Evolutionary conservation across 2,329 filamentous ascomycete genomes (phyloP), one percentile per base, ranked within the genome.

Genomic region (Ophiostoma quercus): DNA sequence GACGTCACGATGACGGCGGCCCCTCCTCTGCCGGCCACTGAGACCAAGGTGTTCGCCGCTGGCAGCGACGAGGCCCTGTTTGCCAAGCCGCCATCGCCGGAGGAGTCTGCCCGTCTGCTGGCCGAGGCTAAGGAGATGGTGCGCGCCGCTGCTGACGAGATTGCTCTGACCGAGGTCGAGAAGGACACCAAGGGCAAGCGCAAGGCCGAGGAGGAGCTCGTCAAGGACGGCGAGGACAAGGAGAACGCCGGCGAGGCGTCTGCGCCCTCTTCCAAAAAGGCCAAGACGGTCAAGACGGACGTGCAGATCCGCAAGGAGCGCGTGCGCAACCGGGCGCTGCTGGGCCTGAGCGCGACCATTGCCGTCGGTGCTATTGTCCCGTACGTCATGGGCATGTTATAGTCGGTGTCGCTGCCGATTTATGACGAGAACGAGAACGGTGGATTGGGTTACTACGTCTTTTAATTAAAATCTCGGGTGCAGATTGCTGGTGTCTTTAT

Each of bases 71-170:
- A 95, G 73, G 84, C 95, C 76, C 74, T 86, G 3, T 84, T 87
- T 11, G 86, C 85, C 68, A 87, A 92, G 72, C 84, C 93, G 9
- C 89, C 91, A 0, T 86, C 88, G 14, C 88, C 92, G 0, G 90
- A 93, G 73, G 91, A 95, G 75, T 89, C 93, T 1, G 85, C 90
- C 70, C 86, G 89, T 69, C 93, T 97, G 90, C 90, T 98, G 71
- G 89, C 89, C 37, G 88, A 92, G 76, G 95, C 95, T 41, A 92
- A 90, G 80, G 87, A 89, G 74, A 97, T 97, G 92, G 94, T 97
- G 5, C 86, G 90, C 72, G 88, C 88, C 71, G 85, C 84, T 3
- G 57, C 41, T 4, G 32, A 41, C 9, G 68, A 71, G 41, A 32
- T 32, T 1, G 76, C 74, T 8, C 77, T 78, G 41, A 77, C 62